Conservation (phyloP, 176 grass and related monocot genomes). For the Urochloa ruziziensis region DNA sequence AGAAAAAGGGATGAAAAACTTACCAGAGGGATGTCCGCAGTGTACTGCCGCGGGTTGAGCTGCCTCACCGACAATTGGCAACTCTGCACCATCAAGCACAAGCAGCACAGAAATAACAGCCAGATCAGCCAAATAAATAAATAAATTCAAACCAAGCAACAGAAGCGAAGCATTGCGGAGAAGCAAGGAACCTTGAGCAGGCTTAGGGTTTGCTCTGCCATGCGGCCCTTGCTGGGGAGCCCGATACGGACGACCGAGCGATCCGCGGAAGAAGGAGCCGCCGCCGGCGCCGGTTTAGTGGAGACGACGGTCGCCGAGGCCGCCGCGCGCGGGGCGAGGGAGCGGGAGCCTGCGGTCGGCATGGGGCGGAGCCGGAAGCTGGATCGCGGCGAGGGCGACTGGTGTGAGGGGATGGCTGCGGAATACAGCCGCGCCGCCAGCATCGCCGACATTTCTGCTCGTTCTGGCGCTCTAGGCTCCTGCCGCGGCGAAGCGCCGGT, state of each 20-base stretch:
- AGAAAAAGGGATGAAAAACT: not conserved
- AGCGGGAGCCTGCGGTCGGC: not conserved
- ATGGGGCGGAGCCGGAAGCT: not conserved
- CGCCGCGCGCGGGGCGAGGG: not conserved
- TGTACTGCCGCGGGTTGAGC: constrained; percentile 85
- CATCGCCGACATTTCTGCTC: constrained; percentile 40
- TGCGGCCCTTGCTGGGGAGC: constrained; percentile 87
- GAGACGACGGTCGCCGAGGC: constrained; percentile 35
- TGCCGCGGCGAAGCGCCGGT: not conserved
- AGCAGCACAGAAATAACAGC: not conserved
- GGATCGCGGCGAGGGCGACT: not conserved
- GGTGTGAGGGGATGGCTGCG: not conserved
- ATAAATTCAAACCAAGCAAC: not conserved
- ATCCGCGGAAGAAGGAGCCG: constrained; percentile 10
- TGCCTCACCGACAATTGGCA: constrained; percentile 82
- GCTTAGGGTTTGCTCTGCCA: constrained; percentile 88
- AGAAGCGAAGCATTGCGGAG: not conserved
- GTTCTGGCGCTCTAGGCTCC: no score
- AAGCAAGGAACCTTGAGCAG: constrained; percentile 61
- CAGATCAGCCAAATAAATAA: constrained; percentile 1
- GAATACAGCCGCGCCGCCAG: not conserved
- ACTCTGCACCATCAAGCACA: constrained; percentile 48
- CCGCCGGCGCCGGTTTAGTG: constrained; percentile 3
- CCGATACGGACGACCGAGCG: constrained; percentile 72
- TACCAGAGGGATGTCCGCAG: constrained; percentile 88